phyloP scores from a whole-genome alignment of 176 grass and related monocot species.

The Aegilops umbellulata region DNA sequence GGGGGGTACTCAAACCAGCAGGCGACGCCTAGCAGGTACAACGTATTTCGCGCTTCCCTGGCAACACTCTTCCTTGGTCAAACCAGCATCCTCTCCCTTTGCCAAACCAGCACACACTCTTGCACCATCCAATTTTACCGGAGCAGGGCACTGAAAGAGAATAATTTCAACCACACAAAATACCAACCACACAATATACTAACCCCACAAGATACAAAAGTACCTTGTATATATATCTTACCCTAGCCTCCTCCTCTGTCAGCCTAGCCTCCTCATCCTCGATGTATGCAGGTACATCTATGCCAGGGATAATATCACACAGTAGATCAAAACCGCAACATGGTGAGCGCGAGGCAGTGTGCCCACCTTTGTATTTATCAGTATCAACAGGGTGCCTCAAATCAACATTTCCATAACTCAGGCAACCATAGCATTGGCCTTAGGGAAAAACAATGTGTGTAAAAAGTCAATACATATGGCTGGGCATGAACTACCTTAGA shows the following conservation, averaged over 20 bases:
- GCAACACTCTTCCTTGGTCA: background rate
- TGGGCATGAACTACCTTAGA: background rate
- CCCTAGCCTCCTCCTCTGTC: background rate
- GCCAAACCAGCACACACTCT: background rate
- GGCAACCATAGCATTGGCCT: background rate
- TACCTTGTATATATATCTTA: background rate
- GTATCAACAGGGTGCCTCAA: background rate
- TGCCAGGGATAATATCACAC: background rate
- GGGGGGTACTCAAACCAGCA: background rate
- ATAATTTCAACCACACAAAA: background rate
- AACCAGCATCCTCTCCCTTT: background rate
- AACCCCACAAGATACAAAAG: background rate
- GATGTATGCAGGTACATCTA: background rate
- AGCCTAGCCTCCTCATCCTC: background rate
- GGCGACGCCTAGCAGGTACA: background rate
- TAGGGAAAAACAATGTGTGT: background rate
- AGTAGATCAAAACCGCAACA: background rate
- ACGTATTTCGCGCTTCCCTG: background rate
- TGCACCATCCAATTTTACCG: background rate
- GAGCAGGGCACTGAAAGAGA: background rate
- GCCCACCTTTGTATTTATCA: background rate
- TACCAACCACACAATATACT: too few species aligned
- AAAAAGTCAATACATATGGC: background rate
- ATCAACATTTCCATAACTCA: background rate
- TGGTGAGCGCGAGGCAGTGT: background rate